Evolutionary conservation across 2,329 filamentous ascomycete genomes (phyloP), one percentile per base, ranked within the genome.

Genomic region (Epichloe brachyelytri): DNA sequence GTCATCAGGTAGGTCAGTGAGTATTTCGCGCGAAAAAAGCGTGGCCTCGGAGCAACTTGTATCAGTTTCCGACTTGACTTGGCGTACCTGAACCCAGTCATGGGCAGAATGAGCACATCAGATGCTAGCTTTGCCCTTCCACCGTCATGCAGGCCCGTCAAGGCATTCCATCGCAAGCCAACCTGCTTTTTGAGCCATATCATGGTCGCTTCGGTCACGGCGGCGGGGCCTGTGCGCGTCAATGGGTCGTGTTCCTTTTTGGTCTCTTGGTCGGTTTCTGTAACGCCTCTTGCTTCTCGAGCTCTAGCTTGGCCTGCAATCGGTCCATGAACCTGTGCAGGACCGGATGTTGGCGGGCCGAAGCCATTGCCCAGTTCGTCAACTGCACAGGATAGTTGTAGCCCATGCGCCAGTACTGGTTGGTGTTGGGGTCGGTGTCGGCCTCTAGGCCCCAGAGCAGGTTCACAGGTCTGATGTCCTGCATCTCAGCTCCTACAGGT

Each of bases 291-390:
- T 54, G 38, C 19, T 54, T 53, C 37, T 50, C 54, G 4, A 37
- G 47, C 20, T 51, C 45, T 7, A 56, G 46, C 30, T 53, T 52
- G 10, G 51, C 43, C 8, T 51, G 51, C 19, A 60, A 51, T 12
- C 48, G 53, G n/a, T 57, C 50, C 53, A 59, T 56, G 51, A 57
- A 60, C 30, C 51, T 54, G 7, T 48, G 46, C 22, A 60, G 49
- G 12, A 55, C 48, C 5, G 57, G 58, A n/a, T 60, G 59, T 6
- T 53, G 48, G 5, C 54, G 58, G 11, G 56, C 54, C 14, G 58
- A 58, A 2, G 59, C 59, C 52, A 60, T 48, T 5, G 59, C 59
- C 59, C 59, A 60, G 40, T 60, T 58, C 5, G 59, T 60, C 37
- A 60, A 40, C 17, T 60, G 59, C 3, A 60, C 50, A 7, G 59